Conservation (phyloP, 805 yeast genomes). For the Phaffomyces antillensis region DNA sequence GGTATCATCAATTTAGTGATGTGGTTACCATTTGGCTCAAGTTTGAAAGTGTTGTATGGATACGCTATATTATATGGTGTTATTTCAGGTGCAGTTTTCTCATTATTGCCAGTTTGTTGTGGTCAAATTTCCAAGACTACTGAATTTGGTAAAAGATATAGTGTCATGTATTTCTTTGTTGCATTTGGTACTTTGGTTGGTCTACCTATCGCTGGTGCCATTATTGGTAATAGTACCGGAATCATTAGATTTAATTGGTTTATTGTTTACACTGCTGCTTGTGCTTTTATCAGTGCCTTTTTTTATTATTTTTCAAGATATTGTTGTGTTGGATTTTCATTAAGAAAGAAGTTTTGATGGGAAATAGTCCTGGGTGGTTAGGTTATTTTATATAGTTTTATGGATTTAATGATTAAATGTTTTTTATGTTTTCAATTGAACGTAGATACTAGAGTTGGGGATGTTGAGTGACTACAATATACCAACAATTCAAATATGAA, state of each 20-base stretch:
- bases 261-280: constrained; percentile 27
- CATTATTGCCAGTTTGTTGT: constrained; percentile 51
- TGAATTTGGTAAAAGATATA: constrained; percentile 46
- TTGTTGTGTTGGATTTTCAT: constrained; percentile 32
- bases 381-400: not conserved
- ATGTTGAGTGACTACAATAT: too few relatives aligned
- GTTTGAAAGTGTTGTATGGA: constrained; percentile 28
- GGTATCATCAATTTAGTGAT: constrained; percentile 29
- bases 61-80: constrained; percentile 46
- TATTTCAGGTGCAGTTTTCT: constrained; percentile 45
- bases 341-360: not conserved
- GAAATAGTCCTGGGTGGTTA: not conserved
- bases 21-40: constrained; percentile 35
- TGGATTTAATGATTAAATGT: too few relatives aligned
- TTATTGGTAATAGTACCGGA: constrained; percentile 28
- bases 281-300: constrained; percentile 31
- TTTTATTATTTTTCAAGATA: constrained; percentile 39
- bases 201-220: constrained; percentile 44
- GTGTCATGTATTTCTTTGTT: constrained; percentile 51
- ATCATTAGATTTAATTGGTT: constrained; percentile 28
- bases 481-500: too few relatives aligned
- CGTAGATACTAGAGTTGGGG: too few relatives aligned
- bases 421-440: too few relatives aligned
- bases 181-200: constrained; percentile 44
- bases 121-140: constrained; percentile 50